Base-by-base conservation (phyloP, 805 yeast species). In the Maudiozyma barnettii region DNA sequence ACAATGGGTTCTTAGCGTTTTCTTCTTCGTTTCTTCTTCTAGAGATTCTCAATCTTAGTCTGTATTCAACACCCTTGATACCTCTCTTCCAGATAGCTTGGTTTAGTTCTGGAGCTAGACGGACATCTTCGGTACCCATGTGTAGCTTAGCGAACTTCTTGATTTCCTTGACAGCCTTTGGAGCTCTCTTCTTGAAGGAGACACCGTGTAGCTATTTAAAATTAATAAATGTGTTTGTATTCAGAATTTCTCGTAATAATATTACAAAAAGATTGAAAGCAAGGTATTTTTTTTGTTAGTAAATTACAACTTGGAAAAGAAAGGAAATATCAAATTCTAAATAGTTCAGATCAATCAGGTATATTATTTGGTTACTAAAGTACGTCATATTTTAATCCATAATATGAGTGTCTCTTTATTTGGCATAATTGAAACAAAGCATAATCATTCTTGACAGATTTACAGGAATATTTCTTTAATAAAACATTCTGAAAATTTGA, bases 21-120 rank as follows among this genome's bases (percentile, higher is more conserved):
- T 93, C 99, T 81, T 93, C 99, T 76, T 93, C 97, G 81, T 93
- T 93, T 82, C 98, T 88, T 90, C 84, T 93, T 84, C 96, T 85
- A 58, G 98, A 89, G 78, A 93, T 90, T 81, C 96, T 90, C 73
- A 93, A 81, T 81, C 99, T 90, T 76, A 93, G 73, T 83, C 96
- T 90, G 88, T 77, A 79, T 73, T 95, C 96, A 69, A 88, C 95
- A 80, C 97, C 97, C 82, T 90, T 89, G 78, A 93, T 83, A 81
- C 99, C 99, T 81, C 95, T 90, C 77, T 87, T 84, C 99, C 99
- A 93, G 79, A 93, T 81, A 71, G 84, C 95, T 76, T 90, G 93
- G 86, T 93, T 93, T 76, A 93, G 81, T 77, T 82, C 87, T 72
- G 99, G 98, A 78, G 93, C 98, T 69, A 93, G 78, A 82, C 99